Conservation (phyloP, 306 rosid species). For the Datisca glomerata region DNA sequence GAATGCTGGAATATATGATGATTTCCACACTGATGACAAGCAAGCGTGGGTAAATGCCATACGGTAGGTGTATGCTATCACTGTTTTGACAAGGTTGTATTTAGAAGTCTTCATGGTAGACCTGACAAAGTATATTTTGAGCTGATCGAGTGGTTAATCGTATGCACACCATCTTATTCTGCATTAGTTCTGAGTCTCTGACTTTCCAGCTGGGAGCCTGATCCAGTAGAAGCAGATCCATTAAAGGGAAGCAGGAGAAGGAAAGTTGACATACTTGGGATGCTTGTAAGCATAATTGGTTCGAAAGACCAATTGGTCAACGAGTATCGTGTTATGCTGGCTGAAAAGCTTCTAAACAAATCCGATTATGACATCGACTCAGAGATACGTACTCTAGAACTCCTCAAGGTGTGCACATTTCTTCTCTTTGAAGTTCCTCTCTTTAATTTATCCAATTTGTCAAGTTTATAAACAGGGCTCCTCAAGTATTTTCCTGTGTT, state of each 20-base stretch:
- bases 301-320: slow-evolving; percentile 92
- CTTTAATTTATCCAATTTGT: slow-evolving; percentile 11
- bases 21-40: slow-evolving; percentile 79
- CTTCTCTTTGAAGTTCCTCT: background rate
- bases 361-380: slow-evolving; percentile 92
- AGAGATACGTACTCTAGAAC: slow-evolving; percentile 91
- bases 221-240: slow-evolving; percentile 97
- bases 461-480: slow-evolving; percentile 8
- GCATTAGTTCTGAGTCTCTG: slow-evolving; percentile 13
- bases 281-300: slow-evolving; percentile 91
- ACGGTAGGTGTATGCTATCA: slow-evolving; percentile 35
- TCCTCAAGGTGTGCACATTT: slow-evolving; percentile 54
- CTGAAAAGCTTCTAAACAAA: slow-evolving; percentile 91
- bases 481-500: slow-evolving; percentile 8
- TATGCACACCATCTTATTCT: background rate
- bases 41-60: slow-evolving; percentile 85
- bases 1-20: slow-evolving; percentile 62
- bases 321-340: slow-evolving; percentile 97
- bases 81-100: too few species aligned
- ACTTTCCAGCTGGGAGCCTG: slow-evolving; percentile 90
- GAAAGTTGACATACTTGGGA: slow-evolving; percentile 96
- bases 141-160: too few species aligned
- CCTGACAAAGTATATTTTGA: too few species aligned
- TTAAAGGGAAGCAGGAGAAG: slow-evolving; percentile 77
- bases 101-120: too few species aligned